Base-by-base conservation (phyloP, 1,284 basidiomycete species). In the Trametes polyzona region DNA sequence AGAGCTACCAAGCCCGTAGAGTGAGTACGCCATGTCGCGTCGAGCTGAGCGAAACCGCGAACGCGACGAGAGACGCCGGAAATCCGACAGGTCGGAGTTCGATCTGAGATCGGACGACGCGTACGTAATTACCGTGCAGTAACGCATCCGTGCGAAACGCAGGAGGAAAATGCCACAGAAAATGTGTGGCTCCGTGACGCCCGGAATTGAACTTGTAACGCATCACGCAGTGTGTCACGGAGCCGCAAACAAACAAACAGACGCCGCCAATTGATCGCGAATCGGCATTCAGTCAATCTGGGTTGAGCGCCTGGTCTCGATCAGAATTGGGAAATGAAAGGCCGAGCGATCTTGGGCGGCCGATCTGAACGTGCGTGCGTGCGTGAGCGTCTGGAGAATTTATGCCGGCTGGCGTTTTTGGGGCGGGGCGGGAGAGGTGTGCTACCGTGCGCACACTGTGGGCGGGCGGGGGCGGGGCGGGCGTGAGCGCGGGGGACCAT, bases 211-310 rank as follows among this genome's bases (percentile, higher is more conserved):
- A n/a, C n/a, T n/a, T 17, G 47, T 47, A 33, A 41, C 44, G 44
- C 44, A 11, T 16, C 14, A 21, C 23, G 30, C 29, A 26, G 21
- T n/a, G 5, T 24, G 51, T 53, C 19, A 53, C 51, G 29, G 32
- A 12, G 21, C 23, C 27, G 39, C 46, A 47, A 56, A 55, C 42
- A 55, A 52, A 42, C 44, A 52, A 42, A 42, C 43, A 61, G 52
- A 55, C 61, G 61, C 57, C 52, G 39, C 11, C 17, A 21, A 62
- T 54, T 55, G 46, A 55, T 55, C 23, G 52, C 30, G 32, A 48
- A 62, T 62, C 61, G 52, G 47, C 48, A 59, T 63, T 59, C 58
- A 59, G 55, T 59, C 46, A 59, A 63, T 59, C 61, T 62, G 33
- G 46, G 26, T 27, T 21, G 36, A 26, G 33, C 55, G 58, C 58